Evolutionary conservation across 352 stramenopile species (phyloP), one percentile per base, ranked within the genome.

Genomic region (Globisporangium mamillatum): DNA sequence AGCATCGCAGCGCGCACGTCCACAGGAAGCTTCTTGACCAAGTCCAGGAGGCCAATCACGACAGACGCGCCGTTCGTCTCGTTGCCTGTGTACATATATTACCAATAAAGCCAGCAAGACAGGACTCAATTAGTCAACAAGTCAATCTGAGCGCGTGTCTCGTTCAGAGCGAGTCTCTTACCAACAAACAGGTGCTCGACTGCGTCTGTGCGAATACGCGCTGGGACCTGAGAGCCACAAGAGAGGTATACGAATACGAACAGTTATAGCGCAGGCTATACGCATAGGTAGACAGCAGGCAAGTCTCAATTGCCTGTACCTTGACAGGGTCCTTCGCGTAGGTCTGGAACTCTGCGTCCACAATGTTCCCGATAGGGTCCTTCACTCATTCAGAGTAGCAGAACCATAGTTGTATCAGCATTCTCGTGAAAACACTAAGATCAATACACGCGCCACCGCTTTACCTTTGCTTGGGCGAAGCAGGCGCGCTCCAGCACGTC

Each of bases 401-500:
- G 44, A 7, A 52, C 22, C 5, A 9, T 52, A 52, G 6, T 6
- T 18, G 10, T 3, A 24, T 52, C 44, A 52, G 7, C 6, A 22
- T 2, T 22, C 18, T 1, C n/a, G 44, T 9, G 22, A 52, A 20
- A 16, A 7, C 14, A 7, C 10, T 1, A 27, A 8, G 48, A 7
- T 55, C 5, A 27, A 7, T 6, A 18, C n/a, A 9, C 7, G 32
- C 32, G 32, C 5, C 48, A 12, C 3, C n/a, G 38, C 48, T 8
- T 64, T 66, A 84, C 80, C 68, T 75, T 79, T 68, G 79, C 76
- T 60, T 91, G 88, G 3, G 79, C 76, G 66, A 96, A 94, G 73
- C 85, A 93, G 1, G 85, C 86, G 20, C 87, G 77, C 56, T 93
- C 84, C 6, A 94, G 73, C 60, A 92, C 78, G 52, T 93, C 82